phyloP scores from a whole-genome alignment of 371 early-diverging fungal genomes.

The Mortierella sp. region DNA sequence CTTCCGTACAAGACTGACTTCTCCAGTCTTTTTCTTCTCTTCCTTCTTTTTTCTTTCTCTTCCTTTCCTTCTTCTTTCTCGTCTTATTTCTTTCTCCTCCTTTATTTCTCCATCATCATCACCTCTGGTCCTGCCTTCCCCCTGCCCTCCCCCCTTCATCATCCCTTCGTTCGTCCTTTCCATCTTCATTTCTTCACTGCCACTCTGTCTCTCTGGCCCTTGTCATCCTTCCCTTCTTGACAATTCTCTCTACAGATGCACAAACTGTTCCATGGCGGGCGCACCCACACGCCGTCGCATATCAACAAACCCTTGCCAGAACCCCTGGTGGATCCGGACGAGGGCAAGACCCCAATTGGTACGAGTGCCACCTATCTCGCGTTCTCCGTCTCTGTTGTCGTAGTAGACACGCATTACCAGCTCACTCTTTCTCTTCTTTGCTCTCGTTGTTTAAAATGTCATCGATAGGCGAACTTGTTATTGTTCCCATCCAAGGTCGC shows the following conservation, averaged over 20 bases:
- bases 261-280: conserved; percentile 38
- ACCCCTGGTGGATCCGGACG: conserved; percentile 52
- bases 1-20: no score
- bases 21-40: no score
- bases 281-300: conserved; percentile 15
- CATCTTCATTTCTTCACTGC: background rate
- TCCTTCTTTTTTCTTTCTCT: background rate
- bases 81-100: background rate
- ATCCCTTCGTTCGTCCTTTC: background rate
- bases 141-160: background rate
- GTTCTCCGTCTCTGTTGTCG: background rate
- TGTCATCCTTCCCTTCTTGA: background rate
- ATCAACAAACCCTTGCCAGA: conserved; percentile 54
- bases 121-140: background rate
- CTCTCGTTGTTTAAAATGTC: background rate
- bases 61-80: background rate
- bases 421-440: background rate
- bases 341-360: conserved; percentile 56
- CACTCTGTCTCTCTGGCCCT: background rate
- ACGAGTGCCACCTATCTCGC: background rate
- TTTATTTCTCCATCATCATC: background rate
- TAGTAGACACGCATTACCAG: no score
- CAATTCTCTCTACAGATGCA: conserved; percentile 21
- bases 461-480: conserved; percentile 40
- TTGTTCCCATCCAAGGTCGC: conserved; percentile 60